phyloP scores from a whole-genome alignment of 139 green algal species.

The Asterochloris sp. region DNA sequence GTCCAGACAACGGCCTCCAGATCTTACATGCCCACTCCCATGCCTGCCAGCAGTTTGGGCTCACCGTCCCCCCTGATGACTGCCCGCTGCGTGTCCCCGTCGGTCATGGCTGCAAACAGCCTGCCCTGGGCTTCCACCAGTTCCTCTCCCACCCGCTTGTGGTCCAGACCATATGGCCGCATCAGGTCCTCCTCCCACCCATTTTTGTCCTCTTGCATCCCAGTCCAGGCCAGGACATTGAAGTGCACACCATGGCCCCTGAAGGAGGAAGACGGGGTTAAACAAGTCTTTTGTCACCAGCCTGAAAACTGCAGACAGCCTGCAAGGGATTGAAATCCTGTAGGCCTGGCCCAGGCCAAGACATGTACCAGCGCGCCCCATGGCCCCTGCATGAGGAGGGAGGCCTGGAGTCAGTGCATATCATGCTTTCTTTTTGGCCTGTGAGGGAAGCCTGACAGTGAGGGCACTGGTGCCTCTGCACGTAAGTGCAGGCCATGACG shows the following conservation, averaged over 20 bases:
- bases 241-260: slow-evolving; percentile 49
- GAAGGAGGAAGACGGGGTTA: not conserved
- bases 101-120: slow-evolving; percentile 54
- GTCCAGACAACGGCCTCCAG: no score
- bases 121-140: slow-evolving; percentile 6
- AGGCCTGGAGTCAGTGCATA: not conserved
- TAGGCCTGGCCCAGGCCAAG: not conserved
- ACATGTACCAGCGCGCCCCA: no score
- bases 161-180: not conserved
- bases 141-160: not conserved
- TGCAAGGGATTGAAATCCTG: not conserved
- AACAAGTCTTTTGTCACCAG: not conserved
- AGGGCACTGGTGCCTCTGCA: no score
- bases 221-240: slow-evolving; percentile 82
- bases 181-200: not conserved
- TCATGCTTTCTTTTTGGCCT: not conserved
- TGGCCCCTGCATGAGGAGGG: not conserved
- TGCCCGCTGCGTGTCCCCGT: slow-evolving; percentile 63
- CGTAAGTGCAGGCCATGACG: no score
- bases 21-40: not conserved
- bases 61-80: slow-evolving; percentile 89
- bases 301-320: not conserved
- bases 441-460: no score
- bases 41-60: not conserved
- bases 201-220: slow-evolving; percentile 14